Conservation (phyloP, 176 grass and related monocot genomes). For the Carex myosuroides region DNA sequence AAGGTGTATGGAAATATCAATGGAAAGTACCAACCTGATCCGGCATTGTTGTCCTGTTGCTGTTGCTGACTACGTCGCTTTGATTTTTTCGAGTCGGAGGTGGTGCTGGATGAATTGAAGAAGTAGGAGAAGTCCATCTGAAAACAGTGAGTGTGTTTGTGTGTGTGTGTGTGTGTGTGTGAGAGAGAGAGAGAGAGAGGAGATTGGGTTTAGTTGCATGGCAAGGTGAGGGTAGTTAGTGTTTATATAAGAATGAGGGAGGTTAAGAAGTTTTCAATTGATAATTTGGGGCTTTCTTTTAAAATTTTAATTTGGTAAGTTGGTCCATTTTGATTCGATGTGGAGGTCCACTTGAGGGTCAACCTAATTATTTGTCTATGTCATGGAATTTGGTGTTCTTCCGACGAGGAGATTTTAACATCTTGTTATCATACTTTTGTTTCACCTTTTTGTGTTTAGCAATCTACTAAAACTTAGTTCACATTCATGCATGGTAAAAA, state of each 20-base stretch:
- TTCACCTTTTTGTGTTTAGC: background rate
- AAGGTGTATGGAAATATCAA: background rate
- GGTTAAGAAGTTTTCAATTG: slow-evolving; percentile 20
- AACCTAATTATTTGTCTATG: slow-evolving; percentile 43
- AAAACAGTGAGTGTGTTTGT: background rate
- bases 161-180: slow-evolving; percentile 22
- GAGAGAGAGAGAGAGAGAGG: background rate
- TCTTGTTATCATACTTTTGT: background rate
- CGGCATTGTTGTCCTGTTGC: slow-evolving; percentile 12
- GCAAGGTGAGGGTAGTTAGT: slow-evolving; percentile 11
- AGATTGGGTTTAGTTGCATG: slow-evolving; percentile 55
- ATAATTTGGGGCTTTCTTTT: slow-evolving; percentile 17
- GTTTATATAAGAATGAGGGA: slow-evolving; percentile 21
- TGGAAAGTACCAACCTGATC: background rate
- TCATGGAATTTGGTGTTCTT: slow-evolving; percentile 14
- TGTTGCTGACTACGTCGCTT: slow-evolving; percentile 51
- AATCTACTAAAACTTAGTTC: slow-evolving; percentile 5
- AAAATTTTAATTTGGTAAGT: slow-evolving; percentile 30
- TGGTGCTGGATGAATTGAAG: slow-evolving; percentile 46
- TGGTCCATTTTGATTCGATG: slow-evolving; percentile 39
- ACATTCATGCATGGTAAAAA: background rate
- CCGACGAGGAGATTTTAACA: slow-evolving; percentile 19
- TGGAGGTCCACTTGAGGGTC: slow-evolving; percentile 44
- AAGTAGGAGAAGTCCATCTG: slow-evolving; percentile 80
- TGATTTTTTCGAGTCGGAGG: slow-evolving; percentile 36